These are phyloP conservation scores for Aegilops sharonensis DNA, from an alignment of 176 grass and related monocot genomes.

Conservation along the genomic window DNA sequence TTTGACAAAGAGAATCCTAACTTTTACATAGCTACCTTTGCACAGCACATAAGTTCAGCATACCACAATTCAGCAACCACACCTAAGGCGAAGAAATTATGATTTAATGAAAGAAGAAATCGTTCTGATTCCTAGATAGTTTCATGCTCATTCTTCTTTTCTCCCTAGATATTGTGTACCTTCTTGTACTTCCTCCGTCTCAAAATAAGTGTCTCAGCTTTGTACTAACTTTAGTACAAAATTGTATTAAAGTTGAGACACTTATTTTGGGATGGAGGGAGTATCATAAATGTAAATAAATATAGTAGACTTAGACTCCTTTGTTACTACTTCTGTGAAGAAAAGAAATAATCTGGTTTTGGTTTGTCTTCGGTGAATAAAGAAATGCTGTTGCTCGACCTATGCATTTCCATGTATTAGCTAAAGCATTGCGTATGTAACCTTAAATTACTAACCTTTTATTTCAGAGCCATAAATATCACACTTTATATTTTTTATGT, in stretches of 20 bases:
- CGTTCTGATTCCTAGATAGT: neutral
- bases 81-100: neutral
- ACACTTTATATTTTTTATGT: constrained; percentile 8
- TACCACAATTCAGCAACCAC: neutral
- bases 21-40: neutral
- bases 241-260: too few species aligned
- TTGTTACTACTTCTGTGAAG: too few species aligned
- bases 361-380: too few species aligned
- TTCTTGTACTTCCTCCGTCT: neutral
- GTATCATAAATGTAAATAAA: neutral
- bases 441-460: neutral
- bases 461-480: neutral
- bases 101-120: neutral
- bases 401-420: too few species aligned
- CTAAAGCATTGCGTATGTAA: neutral
- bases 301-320: too few species aligned
- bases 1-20: neutral
- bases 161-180: neutral
- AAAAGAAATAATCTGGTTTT: too few species aligned
- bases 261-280: too few species aligned
- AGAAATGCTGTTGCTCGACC: neutral
- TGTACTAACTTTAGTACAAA: too few species aligned
- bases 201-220: too few species aligned
- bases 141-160: neutral
- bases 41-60: neutral